Evolutionary conservation across 164 flowering plant genomes (phyloP).

Genomic region (Buxus sempervirens): DNA sequence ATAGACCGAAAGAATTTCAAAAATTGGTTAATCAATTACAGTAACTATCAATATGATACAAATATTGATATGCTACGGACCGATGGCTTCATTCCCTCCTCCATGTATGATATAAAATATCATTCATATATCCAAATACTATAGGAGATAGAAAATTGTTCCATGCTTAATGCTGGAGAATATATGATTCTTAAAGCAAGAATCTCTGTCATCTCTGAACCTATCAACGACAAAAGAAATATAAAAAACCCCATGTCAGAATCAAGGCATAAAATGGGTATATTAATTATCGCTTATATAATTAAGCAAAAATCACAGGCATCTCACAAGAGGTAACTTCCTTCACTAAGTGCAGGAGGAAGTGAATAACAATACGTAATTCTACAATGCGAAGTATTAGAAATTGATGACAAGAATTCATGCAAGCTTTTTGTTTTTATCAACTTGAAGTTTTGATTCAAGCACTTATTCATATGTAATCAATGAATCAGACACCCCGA

Average conservation of each 20-base stretch:
- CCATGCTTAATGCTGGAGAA: slow-evolving; percentile 10
- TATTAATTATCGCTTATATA: too few relatives aligned
- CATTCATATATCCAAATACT: background rate
- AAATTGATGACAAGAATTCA: too few relatives aligned
- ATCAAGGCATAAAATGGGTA: background rate
- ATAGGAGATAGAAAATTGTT: background rate
- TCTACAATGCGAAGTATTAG: too few relatives aligned
- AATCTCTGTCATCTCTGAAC: slow-evolving; percentile 14
- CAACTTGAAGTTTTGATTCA: too few relatives aligned
- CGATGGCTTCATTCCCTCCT: slow-evolving; percentile 35
- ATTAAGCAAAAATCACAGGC: too few relatives aligned
- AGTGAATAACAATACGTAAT: too few relatives aligned
- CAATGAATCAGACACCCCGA: too few relatives aligned
- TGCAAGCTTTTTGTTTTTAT: too few relatives aligned
- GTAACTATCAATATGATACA: slow-evolving; percentile 13
- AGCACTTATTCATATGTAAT: too few relatives aligned
- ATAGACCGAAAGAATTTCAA: background rate
- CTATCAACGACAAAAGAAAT: slow-evolving; percentile 9
- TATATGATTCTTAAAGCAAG: slow-evolving; percentile 4
- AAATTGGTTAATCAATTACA: background rate
- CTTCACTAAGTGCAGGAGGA: too few relatives aligned
- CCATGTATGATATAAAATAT: background rate
- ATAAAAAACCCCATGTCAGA: background rate
- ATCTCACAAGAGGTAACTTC: too few relatives aligned
- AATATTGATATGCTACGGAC: slow-evolving; percentile 27